Base-by-base conservation (phyloP, 352 stramenopile genomes). In the Pythium rhizo-oryzae region DNA sequence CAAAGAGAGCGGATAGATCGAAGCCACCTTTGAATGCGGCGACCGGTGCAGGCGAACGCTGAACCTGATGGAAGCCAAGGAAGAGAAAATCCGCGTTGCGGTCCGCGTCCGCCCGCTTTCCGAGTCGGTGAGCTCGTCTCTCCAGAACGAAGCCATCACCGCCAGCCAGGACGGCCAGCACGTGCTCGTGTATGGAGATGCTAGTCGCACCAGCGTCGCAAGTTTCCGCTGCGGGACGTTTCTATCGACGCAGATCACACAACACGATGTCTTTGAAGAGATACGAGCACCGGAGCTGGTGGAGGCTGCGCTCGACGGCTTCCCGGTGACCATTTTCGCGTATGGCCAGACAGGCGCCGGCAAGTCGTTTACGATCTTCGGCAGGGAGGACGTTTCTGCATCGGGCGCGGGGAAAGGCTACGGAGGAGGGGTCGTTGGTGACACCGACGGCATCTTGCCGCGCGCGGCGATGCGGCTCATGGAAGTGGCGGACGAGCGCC, bases 331-430 rank as follows among this genome's bases (percentile, higher is more conserved):
- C 25, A 81, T 93, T 33, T 91, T 93, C 56, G 82, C 85, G 23
- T 93, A 93, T 41, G 85, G 85, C 7, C 82, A 93, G 65, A 91
- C 82, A 0, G 85, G 85, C 11, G 81, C 85, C 0, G 85, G 85
- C 52, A 93, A 93, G 60, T 91, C 81, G 11, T 87, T 82, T 51
- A 91, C 82, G 18, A 91, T 93, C 66, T 93, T 93, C 51, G 82
- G 85, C 4, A 80, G 81, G 24, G 85, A 93, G 47, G 73, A 90
- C 11, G 58, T 30, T 6, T 24, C 44, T 13, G 33, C 62, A 0
- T 41, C 62, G 5, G 35, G 35, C 6, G 35, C 41, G 41, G 41
- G 43, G n/a, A 28, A 53, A 30, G n/a, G 41, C 41, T 68, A 57
- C 53, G 53, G 51, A 6, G 51, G 37, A 11, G 49, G 64, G 2